A percentile compares a stretch with the other conserved stretches of the same genome.
These are phyloP conservation scores for Casaregolazyma suthepensis DNA, from an alignment of 1,139 yeast genomes.

Conservation along the genomic window DNA sequence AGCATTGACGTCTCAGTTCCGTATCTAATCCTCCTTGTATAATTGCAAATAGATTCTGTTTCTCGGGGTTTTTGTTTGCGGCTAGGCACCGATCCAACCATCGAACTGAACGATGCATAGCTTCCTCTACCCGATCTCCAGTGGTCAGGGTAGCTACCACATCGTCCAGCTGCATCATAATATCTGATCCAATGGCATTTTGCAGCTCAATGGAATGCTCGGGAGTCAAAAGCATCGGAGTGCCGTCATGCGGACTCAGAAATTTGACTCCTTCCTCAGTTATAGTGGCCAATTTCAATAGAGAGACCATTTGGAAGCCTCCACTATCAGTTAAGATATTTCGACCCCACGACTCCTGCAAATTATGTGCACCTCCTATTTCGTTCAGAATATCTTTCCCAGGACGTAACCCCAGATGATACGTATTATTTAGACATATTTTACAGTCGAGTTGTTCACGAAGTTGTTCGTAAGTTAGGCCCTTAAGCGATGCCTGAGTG, in stretches of 20 bases:
- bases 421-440: constrained; percentile 40
- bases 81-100: constrained; percentile 42
- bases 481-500: constrained; percentile 42
- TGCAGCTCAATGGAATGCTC: constrained; percentile 42
- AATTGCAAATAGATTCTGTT: constrained; percentile 40
- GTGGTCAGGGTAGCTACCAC: constrained; percentile 40
- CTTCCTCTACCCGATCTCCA: constrained; percentile 41
- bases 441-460: constrained; percentile 35
- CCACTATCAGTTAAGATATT: constrained; percentile 42
- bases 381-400: constrained; percentile 38
- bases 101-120: constrained; percentile 39
- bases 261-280: constrained; percentile 43
- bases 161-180: constrained; percentile 43
- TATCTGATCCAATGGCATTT: constrained; percentile 41
- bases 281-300: constrained; percentile 39
- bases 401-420: constrained; percentile 40
- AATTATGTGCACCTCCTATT: constrained; percentile 40
- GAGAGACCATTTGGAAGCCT: constrained; percentile 44
- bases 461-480: constrained; percentile 40
- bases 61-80: constrained; percentile 40
- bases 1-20: constrained; percentile 36
- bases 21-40: constrained; percentile 42
- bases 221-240: constrained; percentile 42
- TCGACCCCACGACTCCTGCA: constrained; percentile 37
- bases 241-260: constrained; percentile 41